Evolutionary conservation across 2,329 filamentous ascomycete genomes (phyloP).

Genomic region (Lithohypha guttulata): DNA sequence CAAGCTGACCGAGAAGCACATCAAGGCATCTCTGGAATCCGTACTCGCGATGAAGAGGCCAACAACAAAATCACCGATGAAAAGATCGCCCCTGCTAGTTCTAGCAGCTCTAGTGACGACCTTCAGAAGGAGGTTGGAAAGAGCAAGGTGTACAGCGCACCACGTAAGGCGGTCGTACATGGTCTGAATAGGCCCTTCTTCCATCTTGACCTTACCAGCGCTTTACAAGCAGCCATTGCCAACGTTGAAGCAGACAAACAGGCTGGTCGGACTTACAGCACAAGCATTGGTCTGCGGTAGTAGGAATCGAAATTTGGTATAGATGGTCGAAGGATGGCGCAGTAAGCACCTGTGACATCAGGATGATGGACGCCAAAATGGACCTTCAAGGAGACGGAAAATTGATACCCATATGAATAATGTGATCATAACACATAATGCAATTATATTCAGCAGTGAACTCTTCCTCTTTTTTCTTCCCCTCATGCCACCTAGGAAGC

Average conservation of each 20-base stretch:
- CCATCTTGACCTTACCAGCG: constrained; percentile 83
- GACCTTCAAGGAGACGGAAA: too few relatives aligned
- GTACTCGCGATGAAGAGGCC: neutral
- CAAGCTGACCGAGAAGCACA: constrained; percentile 55
- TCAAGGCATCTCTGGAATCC: constrained; percentile 30
- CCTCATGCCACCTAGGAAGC: too few relatives aligned
- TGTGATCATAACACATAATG: too few relatives aligned
- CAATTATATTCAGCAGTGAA: too few relatives aligned
- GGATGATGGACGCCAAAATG: too few relatives aligned
- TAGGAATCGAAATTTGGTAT: too few relatives aligned
- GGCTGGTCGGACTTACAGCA: constrained; percentile 2
- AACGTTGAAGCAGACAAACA: constrained; percentile 49
- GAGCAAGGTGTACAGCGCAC: constrained; percentile 37
- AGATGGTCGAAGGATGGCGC: too few relatives aligned
- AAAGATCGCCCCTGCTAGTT: constrained; percentile 11
- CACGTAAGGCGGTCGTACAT: constrained; percentile 54
- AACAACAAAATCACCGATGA: constrained; percentile 26
- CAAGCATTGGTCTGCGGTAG: neutral
- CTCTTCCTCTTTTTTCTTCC: too few relatives aligned
- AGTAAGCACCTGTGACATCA: too few relatives aligned
- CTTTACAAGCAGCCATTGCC: constrained; percentile 73
- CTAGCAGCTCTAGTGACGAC: constrained; percentile 26
- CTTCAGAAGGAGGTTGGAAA: constrained; percentile 37
- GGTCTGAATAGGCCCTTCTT: constrained; percentile 86
- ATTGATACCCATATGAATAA: too few relatives aligned